These are phyloP conservation scores for Arthrobotrys musiformis DNA, from an alignment of 2,329 filamentous ascomycete genomes.

Conservation along the genomic window DNA sequence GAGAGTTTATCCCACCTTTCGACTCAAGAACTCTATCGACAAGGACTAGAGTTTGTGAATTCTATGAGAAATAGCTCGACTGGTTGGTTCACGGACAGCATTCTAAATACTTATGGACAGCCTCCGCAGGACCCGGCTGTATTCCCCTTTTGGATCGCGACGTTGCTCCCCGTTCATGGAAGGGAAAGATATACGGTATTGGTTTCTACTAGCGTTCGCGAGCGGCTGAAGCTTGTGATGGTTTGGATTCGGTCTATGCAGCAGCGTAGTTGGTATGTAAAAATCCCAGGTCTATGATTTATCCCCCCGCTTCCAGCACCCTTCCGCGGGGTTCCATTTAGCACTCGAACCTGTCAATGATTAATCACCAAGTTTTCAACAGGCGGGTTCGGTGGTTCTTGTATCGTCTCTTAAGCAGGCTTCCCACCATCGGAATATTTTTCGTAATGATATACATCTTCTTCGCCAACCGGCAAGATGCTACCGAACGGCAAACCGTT, in stretches of 20 bases:
- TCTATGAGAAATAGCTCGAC: slow-evolving; percentile 76
- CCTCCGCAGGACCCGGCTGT: slow-evolving; percentile 78
- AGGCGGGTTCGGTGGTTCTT: slow-evolving; percentile 36
- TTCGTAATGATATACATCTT: slow-evolving; percentile 26
- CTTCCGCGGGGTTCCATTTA: background rate
- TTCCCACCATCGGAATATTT: slow-evolving; percentile 13
- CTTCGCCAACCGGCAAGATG: slow-evolving; percentile 1
- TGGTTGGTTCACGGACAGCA: slow-evolving; percentile 78
- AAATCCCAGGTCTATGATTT: background rate
- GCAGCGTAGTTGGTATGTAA: slow-evolving; percentile 74
- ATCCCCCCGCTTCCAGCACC: background rate
- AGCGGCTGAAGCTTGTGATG: slow-evolving; percentile 83
- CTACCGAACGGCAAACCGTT: background rate
- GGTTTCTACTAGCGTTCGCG: slow-evolving; percentile 77
- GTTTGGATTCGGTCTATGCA: slow-evolving; percentile 81
- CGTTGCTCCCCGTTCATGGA: slow-evolving; percentile 79
- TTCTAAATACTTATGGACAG: slow-evolving; percentile 79
- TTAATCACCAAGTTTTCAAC: slow-evolving; percentile 31
- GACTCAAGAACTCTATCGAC: slow-evolving; percentile 75
- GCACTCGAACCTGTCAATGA: slow-evolving; percentile 35
- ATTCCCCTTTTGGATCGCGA: slow-evolving; percentile 93
- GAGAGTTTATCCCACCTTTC: slow-evolving; percentile 66
- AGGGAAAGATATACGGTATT: slow-evolving; percentile 82
- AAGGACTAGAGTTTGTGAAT: slow-evolving; percentile 74
- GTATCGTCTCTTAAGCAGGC: slow-evolving; percentile 32